Conservation (phyloP, 208 protist species). For the Wallacemonas sp. region DNA sequence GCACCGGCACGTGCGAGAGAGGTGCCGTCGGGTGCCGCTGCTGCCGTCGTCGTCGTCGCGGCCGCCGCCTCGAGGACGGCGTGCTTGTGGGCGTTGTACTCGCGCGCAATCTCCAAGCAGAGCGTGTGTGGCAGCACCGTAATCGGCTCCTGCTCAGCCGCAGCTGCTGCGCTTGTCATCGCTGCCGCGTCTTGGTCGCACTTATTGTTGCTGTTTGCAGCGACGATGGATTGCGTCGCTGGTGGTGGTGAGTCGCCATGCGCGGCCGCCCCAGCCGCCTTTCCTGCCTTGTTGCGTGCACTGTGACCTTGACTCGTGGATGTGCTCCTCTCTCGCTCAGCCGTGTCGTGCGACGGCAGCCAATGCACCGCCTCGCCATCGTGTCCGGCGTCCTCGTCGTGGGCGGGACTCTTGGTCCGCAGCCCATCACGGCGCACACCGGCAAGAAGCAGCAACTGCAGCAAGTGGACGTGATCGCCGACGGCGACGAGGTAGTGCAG, state of each 20-base stretch:
- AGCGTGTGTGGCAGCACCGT: conserved; percentile 4
- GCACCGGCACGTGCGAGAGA: conserved; percentile 1
- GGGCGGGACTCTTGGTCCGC: neutral
- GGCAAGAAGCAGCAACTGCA: conserved; percentile 54
- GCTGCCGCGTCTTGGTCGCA: neutral
- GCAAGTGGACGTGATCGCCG: conserved; percentile 54
- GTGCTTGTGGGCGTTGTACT: neutral
- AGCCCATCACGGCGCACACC: conserved; percentile 26
- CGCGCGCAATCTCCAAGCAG: neutral
- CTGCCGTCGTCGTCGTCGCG: neutral
- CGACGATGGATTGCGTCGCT: neutral
- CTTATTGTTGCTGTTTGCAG: neutral
- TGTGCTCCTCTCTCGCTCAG: neutral
- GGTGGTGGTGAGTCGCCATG: neutral
- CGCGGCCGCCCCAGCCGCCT: neutral
- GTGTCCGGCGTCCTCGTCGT: neutral
- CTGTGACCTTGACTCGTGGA: too few species aligned
- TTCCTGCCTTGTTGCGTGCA: too few species aligned
- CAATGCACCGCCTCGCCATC: neutral
- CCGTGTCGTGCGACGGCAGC: neutral
- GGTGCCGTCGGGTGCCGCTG: neutral
- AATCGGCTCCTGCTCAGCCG: neutral
- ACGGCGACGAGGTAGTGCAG: conserved; percentile 74
- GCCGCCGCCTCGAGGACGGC: neutral
- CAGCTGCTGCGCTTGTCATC: neutral